These are phyloP conservation scores for Aurantiochytrium sp. DNA, from an alignment of 108 stramenopile species.

Conservation along the genomic window DNA sequence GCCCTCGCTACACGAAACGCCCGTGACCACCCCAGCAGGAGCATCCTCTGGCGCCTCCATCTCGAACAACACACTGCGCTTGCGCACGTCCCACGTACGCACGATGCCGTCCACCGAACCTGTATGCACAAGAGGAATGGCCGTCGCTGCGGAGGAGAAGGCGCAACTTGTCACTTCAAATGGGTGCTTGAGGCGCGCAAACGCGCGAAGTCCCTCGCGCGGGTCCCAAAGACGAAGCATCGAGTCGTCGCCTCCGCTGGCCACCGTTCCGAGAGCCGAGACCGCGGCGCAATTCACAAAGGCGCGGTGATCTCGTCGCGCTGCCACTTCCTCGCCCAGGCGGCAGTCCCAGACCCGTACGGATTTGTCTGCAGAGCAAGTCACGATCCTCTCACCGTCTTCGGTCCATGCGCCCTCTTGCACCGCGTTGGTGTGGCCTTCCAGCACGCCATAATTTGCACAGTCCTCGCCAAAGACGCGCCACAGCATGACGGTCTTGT, in stretches of 20 bases:
- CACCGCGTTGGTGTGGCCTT: background rate
- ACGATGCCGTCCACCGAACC: background rate
- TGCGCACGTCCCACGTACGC: slow-evolving; percentile 2
- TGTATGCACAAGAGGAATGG: background rate
- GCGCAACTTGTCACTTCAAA: background rate
- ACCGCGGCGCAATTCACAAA: background rate
- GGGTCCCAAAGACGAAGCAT: background rate
- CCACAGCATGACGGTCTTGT: background rate
- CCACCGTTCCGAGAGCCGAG: background rate
- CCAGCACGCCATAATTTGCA: background rate
- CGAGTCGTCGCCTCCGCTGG: background rate
- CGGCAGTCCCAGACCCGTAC: background rate
- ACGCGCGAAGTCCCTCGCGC: background rate
- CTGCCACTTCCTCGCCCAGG: background rate
- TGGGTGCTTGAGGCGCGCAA: background rate
- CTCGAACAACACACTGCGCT: background rate
- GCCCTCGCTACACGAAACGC: background rate
- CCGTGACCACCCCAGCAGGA: background rate
- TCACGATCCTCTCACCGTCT: background rate
- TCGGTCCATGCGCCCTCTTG: background rate
- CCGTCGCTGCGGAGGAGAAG: background rate
- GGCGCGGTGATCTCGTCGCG: background rate
- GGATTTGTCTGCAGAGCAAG: background rate
- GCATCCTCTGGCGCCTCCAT: background rate
- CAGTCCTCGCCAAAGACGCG: background rate